phyloP scores from a whole-genome alignment of 345 rosid species.

The Lumnitzera racemosa region DNA sequence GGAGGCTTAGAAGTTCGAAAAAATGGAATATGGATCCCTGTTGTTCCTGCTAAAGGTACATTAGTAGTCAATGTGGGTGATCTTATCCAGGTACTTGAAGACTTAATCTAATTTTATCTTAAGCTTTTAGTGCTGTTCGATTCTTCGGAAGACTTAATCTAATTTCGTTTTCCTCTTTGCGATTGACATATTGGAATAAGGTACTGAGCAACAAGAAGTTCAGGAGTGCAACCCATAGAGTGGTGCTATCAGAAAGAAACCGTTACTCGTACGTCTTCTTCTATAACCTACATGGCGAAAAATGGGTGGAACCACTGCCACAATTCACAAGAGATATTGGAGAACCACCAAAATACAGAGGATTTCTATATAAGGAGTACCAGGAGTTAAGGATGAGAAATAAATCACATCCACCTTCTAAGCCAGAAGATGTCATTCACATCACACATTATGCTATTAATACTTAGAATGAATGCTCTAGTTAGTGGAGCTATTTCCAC shows the following conservation, averaged over 20 bases:
- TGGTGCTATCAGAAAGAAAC: conserved; percentile 34
- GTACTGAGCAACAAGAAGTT: conserved; percentile 50
- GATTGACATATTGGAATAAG: conserved; percentile 8
- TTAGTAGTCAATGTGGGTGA: conserved; percentile 43
- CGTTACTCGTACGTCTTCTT: conserved; percentile 45
- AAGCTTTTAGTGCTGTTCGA: too few species aligned
- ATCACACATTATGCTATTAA: conserved; percentile 34
- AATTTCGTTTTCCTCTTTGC: background rate
- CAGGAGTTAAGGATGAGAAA: conserved; percentile 33
- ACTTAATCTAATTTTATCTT: background rate
- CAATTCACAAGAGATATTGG: conserved; percentile 37
- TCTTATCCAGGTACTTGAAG: conserved; percentile 31
- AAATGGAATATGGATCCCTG: conserved; percentile 39
- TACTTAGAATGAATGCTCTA: background rate
- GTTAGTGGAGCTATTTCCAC: too few species aligned
- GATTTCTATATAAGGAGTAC: conserved; percentile 32
- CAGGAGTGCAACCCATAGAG: conserved; percentile 47
- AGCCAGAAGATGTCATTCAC: conserved; percentile 38
- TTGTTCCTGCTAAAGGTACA: conserved; percentile 15
- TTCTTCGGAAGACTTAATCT: background rate
- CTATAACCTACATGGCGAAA: conserved; percentile 38
- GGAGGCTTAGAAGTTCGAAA: conserved; percentile 40
- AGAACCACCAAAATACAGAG: conserved; percentile 32
- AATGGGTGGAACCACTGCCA: conserved; percentile 49
- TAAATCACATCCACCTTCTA: conserved; percentile 41